A percentile compares a stretch with the other conserved stretches of the same genome.
Evolutionary conservation across 1,284 basidiomycete genomes (phyloP).

Genomic region (Ustilago loliicola): DNA sequence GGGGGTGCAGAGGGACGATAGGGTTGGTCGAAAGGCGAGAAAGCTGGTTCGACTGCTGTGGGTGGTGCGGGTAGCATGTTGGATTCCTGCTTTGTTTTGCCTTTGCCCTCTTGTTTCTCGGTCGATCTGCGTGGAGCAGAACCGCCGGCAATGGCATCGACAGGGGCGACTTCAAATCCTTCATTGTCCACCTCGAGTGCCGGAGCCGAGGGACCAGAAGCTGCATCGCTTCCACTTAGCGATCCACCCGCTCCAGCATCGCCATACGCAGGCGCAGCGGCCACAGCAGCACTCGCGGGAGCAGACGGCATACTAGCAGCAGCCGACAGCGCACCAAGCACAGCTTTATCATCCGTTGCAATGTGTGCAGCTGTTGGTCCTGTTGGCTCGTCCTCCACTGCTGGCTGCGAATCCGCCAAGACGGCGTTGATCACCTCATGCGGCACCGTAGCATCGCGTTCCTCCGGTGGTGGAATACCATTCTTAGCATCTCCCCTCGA

Average conservation of each 20-base stretch:
- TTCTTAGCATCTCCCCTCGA: slow-evolving; percentile 48
- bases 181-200: slow-evolving; percentile 49
- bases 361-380: slow-evolving; percentile 47
- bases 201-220: slow-evolving; percentile 47
- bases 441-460: slow-evolving; percentile 33
- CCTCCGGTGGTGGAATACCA: slow-evolving; percentile 37
- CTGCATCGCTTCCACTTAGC: neutral
- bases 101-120: slow-evolving; percentile 22
- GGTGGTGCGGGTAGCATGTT: slow-evolving; percentile 50
- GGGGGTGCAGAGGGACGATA: slow-evolving; percentile 38
- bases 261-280: slow-evolving; percentile 44
- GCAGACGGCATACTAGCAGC: slow-evolving; percentile 49
- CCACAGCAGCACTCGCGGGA: slow-evolving; percentile 18
- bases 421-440: slow-evolving; percentile 38
- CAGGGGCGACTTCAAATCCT: slow-evolving; percentile 48
- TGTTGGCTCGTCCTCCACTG: slow-evolving; percentile 4
- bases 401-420: neutral
- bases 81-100: slow-evolving; percentile 27
- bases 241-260: neutral
- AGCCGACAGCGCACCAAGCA: slow-evolving; percentile 49
- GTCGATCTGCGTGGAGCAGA: neutral
- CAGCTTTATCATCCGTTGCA: slow-evolving; percentile 61
- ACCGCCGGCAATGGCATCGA: neutral
- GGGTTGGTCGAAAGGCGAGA: slow-evolving; percentile 59
- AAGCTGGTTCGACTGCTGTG: slow-evolving; percentile 34